Conservation (phyloP, 2,329 filamentous ascomycete species). For the Plectosphaerella sp. region DNA sequence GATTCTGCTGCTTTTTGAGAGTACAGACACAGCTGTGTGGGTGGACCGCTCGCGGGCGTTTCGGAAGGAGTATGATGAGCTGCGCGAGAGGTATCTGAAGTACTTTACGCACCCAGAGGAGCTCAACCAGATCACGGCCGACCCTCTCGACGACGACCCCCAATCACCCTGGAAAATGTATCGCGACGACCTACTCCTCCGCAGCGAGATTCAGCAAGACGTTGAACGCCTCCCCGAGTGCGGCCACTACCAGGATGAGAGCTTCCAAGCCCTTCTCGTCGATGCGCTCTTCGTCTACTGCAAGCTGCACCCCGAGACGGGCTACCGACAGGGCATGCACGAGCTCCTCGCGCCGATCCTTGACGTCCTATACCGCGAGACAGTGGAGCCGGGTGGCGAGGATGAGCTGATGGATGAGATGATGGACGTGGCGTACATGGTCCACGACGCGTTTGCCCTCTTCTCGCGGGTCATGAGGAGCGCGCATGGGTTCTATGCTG, state of each 20-base stretch:
- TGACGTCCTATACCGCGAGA: conserved; percentile 79
- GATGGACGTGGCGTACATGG: conserved; percentile 69
- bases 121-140: conserved; percentile 62
- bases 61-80: conserved; percentile 67
- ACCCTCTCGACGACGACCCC: conserved; percentile 81
- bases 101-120: conserved; percentile 83
- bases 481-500: conserved; percentile 82
- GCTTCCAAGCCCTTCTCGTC: conserved; percentile 74
- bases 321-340: conserved; percentile 98
- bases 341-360: conserved; percentile 88
- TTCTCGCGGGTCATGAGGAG: conserved; percentile 86
- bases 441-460: conserved; percentile 85
- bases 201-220: conserved; percentile 89
- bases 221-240: conserved; percentile 92
- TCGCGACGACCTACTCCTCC: conserved; percentile 75
- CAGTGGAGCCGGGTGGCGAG: conserved; percentile 55
- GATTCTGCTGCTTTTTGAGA: conserved; percentile 77
- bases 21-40: conserved; percentile 64
- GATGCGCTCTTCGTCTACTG: conserved; percentile 93
- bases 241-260: conserved; percentile 76
- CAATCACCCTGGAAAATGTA: conserved; percentile 91
- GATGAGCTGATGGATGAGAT: conserved; percentile 53
- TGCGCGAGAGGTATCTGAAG: conserved; percentile 71
- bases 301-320: conserved; percentile 81
- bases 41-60: conserved; percentile 60